These are phyloP conservation scores for Maudiozyma bulderi DNA, from an alignment of 805 yeast genomes.

Conservation along the genomic window DNA sequence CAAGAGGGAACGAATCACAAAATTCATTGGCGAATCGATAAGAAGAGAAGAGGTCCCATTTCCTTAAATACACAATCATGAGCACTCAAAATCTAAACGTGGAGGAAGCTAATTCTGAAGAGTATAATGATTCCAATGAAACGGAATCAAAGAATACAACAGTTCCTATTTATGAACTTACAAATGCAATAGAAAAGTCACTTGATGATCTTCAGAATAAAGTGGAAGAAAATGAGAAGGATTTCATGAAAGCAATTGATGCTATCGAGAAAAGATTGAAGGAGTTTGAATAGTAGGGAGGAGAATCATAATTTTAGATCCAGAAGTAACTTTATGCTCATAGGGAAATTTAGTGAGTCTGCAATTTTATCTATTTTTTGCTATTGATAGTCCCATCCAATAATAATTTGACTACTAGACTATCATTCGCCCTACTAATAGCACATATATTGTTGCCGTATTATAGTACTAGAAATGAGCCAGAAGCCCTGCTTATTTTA, in stretches of 20 bases:
- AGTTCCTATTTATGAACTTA: constrained; percentile 23
- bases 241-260: constrained; percentile 12
- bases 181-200: constrained; percentile 20
- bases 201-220: constrained; percentile 13
- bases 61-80: not conserved
- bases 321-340: too few relatives aligned
- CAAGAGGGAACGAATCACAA: too few relatives aligned
- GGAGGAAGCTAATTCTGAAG: not conserved
- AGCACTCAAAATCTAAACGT: not conserved
- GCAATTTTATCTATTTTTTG: not conserved
- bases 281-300: constrained; percentile 4
- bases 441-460: not conserved
- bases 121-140: not conserved
- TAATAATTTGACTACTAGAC: not conserved
- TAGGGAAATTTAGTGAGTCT: too few relatives aligned
- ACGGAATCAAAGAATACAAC: constrained; percentile 1
- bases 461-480: too few relatives aligned
- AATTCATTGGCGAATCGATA: too few relatives aligned
- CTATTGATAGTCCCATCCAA: not conserved
- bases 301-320: too few relatives aligned
- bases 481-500: too few relatives aligned
- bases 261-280: constrained; percentile 17
- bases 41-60: too few relatives aligned
- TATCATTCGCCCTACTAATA: not conserved
- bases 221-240: constrained; percentile 15